These are phyloP conservation scores for Quercus aquifolioides DNA, from an alignment of 306 rosid genomes.

Conservation along the genomic window DNA sequence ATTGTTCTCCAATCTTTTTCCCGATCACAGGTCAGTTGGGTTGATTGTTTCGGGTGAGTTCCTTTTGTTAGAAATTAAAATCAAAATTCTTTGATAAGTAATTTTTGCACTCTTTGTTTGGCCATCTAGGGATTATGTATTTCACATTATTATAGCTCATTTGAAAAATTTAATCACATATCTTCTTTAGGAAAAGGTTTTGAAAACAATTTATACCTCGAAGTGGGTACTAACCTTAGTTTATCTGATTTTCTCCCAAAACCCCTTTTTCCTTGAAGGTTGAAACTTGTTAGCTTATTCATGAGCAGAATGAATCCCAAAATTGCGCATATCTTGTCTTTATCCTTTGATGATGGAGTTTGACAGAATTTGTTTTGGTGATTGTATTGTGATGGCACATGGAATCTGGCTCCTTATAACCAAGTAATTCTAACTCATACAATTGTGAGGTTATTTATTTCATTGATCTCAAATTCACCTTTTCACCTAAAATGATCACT, in stretches of 20 bases:
- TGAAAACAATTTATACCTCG: neutral
- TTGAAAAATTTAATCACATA: neutral
- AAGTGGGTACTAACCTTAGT: neutral
- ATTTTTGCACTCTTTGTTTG: neutral
- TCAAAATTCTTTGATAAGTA: neutral
- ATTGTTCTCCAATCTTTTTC: neutral
- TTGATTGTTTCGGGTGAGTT: slow-evolving; percentile 9
- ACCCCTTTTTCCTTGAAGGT: neutral
- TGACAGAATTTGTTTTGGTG: neutral
- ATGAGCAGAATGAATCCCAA: neutral
- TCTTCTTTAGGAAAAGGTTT: neutral
- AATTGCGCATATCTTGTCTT: neutral
- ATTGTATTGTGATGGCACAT: neutral
- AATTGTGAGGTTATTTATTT: neutral
- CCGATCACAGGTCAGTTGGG: neutral
- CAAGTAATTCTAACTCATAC: neutral
- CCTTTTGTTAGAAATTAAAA: neutral
- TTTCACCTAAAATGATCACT: neutral
- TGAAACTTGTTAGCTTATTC: neutral
- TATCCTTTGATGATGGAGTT: neutral
- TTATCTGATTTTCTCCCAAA: neutral
- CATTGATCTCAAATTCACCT: neutral
- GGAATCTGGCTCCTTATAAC: neutral
- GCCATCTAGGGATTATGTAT: neutral
- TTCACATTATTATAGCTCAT: neutral